Conservation (phyloP, 192 early-diverging fungal species). For the Backusella sp. region DNA sequence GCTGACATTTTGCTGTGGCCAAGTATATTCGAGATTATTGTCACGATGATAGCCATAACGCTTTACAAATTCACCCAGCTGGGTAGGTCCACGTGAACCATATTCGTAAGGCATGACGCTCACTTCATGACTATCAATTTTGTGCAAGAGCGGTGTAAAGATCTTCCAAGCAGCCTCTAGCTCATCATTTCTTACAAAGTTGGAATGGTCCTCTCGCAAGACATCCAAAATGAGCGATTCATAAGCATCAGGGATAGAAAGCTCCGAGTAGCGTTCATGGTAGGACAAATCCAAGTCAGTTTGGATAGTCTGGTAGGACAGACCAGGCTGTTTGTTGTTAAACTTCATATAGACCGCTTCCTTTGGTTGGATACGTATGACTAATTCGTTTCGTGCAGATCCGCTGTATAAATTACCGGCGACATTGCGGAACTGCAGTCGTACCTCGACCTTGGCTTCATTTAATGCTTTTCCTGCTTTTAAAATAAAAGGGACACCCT, state of each 20-base stretch:
- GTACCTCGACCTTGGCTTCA: conserved; percentile 91
- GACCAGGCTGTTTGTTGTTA: conserved; percentile 92
- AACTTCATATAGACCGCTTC: conserved; percentile 98
- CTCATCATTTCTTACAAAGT: conserved; percentile 93
- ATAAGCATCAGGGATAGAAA: conserved; percentile 97
- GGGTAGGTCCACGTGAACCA: conserved; percentile 81
- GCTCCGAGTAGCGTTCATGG: conserved; percentile 79
- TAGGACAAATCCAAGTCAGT: conserved; percentile 95
- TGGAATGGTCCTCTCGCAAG: conserved; percentile 88
- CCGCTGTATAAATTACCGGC: conserved; percentile 76
- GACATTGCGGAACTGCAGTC: conserved; percentile 95
- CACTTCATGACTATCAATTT: conserved; percentile 63
- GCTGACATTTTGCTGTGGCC: conserved; percentile 13
- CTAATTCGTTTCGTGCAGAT: conserved; percentile 90
- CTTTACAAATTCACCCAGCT: conserved; percentile 71
- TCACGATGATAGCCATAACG: conserved; percentile 42
- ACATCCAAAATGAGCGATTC: conserved; percentile 92
- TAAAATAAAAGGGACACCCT: conserved; percentile 86
- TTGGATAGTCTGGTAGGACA: conserved; percentile 79
- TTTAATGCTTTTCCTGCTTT: conserved; percentile 90
- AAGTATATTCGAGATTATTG: neutral
- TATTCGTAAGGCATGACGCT: conserved; percentile 71
- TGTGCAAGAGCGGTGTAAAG: conserved; percentile 93
- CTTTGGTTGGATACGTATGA: conserved; percentile 90
- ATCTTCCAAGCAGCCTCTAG: conserved; percentile 97